These are phyloP conservation scores for Candida krabiensis DNA, from an alignment of 805 yeast genomes.

Conservation along the genomic window DNA sequence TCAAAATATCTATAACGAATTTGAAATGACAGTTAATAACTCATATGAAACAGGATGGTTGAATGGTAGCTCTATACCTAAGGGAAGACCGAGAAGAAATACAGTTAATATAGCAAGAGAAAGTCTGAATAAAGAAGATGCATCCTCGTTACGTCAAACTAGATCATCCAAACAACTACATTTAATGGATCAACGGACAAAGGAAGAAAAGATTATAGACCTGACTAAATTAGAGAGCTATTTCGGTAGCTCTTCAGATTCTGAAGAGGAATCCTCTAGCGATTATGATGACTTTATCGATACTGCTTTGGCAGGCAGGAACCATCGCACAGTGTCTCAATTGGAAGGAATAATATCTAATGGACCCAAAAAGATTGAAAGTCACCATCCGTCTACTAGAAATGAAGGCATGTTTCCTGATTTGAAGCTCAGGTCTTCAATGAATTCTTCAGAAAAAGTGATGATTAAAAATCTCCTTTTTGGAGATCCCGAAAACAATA, in stretches of 20 bases:
- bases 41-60: neutral
- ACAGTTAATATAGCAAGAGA: constrained; percentile 27
- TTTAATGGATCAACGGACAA: constrained; percentile 22
- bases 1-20: constrained; percentile 26
- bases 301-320: no score
- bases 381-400: no score
- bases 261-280: constrained; percentile 18
- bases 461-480: no score
- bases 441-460: no score
- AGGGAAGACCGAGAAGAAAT: constrained; percentile 27
- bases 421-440: no score
- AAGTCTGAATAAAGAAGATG: constrained; percentile 7
- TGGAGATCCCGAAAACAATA: no score
- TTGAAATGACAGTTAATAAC: constrained; percentile 3
- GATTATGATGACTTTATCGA: constrained; percentile 11
- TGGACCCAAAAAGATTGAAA: no score
- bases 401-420: no score
- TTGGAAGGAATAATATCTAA: no score
- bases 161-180: constrained; percentile 30
- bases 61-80: constrained; percentile 3
- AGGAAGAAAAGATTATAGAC: constrained; percentile 26
- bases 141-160: constrained; percentile 23
- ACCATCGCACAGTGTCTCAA: no score
- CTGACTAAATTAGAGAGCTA: constrained; percentile 31
- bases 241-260: constrained; percentile 27